phyloP scores from a whole-genome alignment of 2,329 filamentous ascomycete species.

The Fusarium caatingaense region DNA sequence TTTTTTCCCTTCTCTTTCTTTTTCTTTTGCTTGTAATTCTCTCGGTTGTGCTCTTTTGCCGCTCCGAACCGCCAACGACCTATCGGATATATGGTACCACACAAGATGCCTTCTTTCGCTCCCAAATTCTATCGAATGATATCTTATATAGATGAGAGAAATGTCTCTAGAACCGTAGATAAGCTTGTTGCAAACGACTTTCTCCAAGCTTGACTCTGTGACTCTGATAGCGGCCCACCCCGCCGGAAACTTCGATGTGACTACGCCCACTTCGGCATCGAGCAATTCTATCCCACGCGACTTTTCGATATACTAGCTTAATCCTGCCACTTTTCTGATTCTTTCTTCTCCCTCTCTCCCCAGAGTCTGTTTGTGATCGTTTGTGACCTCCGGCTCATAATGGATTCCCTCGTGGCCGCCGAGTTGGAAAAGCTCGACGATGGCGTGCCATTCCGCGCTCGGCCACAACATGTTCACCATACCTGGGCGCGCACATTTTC shows the following conservation, averaged over 20 bases:
- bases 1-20: background rate
- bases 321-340: conserved; percentile 12
- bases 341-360: background rate
- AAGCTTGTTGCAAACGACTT: background rate
- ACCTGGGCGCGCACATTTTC: conserved; percentile 97
- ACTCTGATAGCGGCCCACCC: conserved; percentile 32
- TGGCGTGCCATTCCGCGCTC: conserved; percentile 79
- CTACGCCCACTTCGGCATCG: conserved; percentile 42
- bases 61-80: background rate
- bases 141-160: background rate
- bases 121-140: background rate
- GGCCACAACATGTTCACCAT: conserved; percentile 78
- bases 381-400: conserved; percentile 38
- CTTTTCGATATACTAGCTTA: conserved; percentile 24
- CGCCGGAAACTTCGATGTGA: conserved; percentile 28
- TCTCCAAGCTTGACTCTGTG: conserved; percentile 20
- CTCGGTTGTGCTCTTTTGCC: conserved; percentile 8
- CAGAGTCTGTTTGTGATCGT: background rate
- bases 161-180: background rate
- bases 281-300: conserved; percentile 29
- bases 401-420: conserved; percentile 53
- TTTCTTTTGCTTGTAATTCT: background rate
- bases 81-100: background rate
- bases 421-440: conserved; percentile 51
- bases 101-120: conserved; percentile 1